Conservation (phyloP, 768 basidiomycete species). For the Trametes elegans region DNA sequence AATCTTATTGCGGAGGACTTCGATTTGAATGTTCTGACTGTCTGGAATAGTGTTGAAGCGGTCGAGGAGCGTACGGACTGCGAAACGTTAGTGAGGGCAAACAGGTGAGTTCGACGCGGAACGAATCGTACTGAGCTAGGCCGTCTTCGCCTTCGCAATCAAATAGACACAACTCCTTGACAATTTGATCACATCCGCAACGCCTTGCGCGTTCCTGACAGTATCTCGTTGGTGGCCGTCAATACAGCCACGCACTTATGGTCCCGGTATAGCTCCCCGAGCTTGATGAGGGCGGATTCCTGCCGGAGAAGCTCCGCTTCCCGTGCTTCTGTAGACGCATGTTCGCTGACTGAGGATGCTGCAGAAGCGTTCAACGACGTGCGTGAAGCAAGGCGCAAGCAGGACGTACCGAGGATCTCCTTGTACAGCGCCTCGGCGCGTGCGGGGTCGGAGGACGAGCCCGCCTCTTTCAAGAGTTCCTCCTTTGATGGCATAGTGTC, state of each 20-base stretch:
- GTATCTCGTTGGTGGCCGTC: neutral
- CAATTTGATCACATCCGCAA: conserved; percentile 83
- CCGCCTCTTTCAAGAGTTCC: conserved; percentile 57
- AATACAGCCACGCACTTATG: conserved; percentile 54
- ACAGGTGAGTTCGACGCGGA: neutral
- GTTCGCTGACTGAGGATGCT: conserved; percentile 12
- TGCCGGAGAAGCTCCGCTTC: conserved; percentile 73
- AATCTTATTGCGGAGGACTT: conserved; percentile 87
- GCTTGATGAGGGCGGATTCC: conserved; percentile 79
- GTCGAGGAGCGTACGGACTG: conserved; percentile 92
- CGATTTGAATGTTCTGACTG: conserved; percentile 73
- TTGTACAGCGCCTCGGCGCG: conserved; percentile 76
- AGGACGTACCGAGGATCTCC: conserved; percentile 52
- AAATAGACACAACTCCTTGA: conserved; percentile 84
- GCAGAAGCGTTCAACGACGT: neutral
- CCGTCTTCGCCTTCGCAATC: conserved; percentile 97
- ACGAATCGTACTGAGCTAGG: conserved; percentile 76
- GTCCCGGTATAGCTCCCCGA: conserved; percentile 85
- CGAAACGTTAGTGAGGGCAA: neutral
- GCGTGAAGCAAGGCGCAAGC: too few relatives aligned
- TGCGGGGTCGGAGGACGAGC: conserved; percentile 47
- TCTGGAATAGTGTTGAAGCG: conserved; percentile 80
- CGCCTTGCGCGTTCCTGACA: conserved; percentile 73
- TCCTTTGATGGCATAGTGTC: conserved; percentile 32
- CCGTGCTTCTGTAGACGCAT: conserved; percentile 35